Conservation (phyloP, 2,329 filamentous ascomycete species). For the Cytospora piceae region DNA sequence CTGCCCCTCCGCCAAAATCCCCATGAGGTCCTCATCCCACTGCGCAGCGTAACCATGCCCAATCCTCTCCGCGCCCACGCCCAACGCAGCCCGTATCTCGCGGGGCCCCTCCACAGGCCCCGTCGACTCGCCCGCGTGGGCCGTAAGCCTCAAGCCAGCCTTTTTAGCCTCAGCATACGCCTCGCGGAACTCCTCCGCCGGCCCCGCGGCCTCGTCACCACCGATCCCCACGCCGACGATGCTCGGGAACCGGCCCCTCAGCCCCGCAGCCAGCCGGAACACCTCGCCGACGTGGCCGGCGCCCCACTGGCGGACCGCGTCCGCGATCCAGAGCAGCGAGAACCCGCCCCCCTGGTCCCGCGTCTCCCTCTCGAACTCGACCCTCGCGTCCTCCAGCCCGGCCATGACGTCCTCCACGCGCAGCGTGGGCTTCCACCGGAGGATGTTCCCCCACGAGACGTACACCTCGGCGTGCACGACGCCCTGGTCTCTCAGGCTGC, state of each 20-base stretch:
- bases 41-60: conserved; percentile 30
- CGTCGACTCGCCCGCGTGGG: conserved; percentile 31
- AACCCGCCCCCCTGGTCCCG: neutral
- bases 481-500: conserved; percentile 26
- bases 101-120: conserved; percentile 26
- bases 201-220: conserved; percentile 28
- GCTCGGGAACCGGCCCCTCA: conserved; percentile 23
- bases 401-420: conserved; percentile 29
- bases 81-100: conserved; percentile 29
- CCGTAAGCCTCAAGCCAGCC: conserved; percentile 30
- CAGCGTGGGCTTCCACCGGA: conserved; percentile 28
- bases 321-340: conserved; percentile 29
- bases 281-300: conserved; percentile 20
- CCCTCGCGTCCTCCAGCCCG: conserved; percentile 23
- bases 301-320: conserved; percentile 28
- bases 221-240: conserved; percentile 31
- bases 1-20: conserved; percentile 11
- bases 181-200: conserved; percentile 27
- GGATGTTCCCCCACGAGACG: conserved; percentile 31
- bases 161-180: conserved; percentile 25
- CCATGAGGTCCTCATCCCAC: conserved; percentile 27
- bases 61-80: conserved; percentile 29
- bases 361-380: conserved; percentile 11
- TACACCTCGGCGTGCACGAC: conserved; percentile 31
- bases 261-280: conserved; percentile 27